Base-by-base conservation (phyloP, 2,329 filamentous ascomycete species). In the Chaetomiaceae sp. region DNA sequence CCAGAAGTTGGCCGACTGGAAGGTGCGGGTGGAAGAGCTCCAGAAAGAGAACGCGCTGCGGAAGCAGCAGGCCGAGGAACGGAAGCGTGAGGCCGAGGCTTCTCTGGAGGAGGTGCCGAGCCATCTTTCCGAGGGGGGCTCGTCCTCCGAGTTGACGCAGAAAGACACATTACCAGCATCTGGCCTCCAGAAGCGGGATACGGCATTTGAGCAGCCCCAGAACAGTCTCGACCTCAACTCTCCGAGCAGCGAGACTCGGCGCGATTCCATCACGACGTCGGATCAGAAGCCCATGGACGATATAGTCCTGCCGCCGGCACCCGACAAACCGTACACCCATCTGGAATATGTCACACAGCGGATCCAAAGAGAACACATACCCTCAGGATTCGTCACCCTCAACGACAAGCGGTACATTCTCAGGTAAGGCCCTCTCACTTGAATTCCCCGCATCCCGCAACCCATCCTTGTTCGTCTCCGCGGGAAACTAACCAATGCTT, bases 361-460 rank as follows among this genome's bases (percentile, higher is more conserved):
- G 21, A 72, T 85, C 29, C 56, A 70, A 49, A 66, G 61, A 9
- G 71, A 77, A 29, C 64, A 64, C 2, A 62, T 84, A 1, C 77
- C 76, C 3, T 70, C 73, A 1, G 81, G 82, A 6, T 83, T 79
- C 57, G 68, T 72, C 7, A 61, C 62, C 23, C 69, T 85, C 21
- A 61, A 61, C 9, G 70, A 69, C 49, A 67, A 64, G 45, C 70
- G 72, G n/a, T 86, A 86, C 59, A 82, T 85, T 56, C 74, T 86
- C 30, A 74, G 82, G 82, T 84, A 74, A 66, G 75, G 21, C 18
- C 14, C 43, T n/a, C n/a, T n/a, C n/a, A n/a, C n/a, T n/a, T n/a
- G n/a, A n/a, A 16, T 33, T 16, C 42, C 62, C 10, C 13, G 27
- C 16, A 13, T 25, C 7, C 25, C 16, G 29, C 21, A 16, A 27